These are phyloP conservation scores for Heliosperma pusillum DNA, from an alignment of 148 eudicot genomes.

Conservation along the genomic window DNA sequence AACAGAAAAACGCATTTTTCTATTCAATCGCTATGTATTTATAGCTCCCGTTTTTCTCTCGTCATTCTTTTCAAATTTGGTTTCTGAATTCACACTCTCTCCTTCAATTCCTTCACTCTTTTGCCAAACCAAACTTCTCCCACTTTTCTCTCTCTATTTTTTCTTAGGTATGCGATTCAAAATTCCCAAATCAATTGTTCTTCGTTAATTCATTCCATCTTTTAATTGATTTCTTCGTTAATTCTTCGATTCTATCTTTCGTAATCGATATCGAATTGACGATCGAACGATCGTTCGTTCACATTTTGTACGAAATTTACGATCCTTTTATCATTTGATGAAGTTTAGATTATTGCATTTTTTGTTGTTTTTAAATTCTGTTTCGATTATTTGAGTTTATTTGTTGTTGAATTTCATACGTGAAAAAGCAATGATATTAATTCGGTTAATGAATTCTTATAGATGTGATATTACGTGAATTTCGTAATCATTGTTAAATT, in stretches of 20 bases:
- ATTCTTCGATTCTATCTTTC: not conserved
- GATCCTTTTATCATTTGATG: not conserved
- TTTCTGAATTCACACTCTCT: not conserved
- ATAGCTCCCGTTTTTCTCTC: not conserved
- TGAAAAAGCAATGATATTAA: not conserved
- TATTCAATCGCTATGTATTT: too few species aligned
- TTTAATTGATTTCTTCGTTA: too few species aligned
- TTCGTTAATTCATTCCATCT: not conserved
- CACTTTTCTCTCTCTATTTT: not conserved
- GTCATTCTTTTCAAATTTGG: not conserved
- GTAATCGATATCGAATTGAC: not conserved
- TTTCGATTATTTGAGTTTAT: not conserved
- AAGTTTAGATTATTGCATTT: not conserved
- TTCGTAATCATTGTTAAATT: not conserved
- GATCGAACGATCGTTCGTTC: not conserved
- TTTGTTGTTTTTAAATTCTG: not conserved
- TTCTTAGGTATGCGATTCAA: not conserved
- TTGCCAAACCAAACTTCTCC: not conserved
- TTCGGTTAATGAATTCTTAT: not conserved
- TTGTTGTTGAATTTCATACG: too few species aligned
- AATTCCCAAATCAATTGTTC: not conserved
- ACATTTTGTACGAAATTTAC: not conserved
- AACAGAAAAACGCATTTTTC: not conserved
- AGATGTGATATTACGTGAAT: too few species aligned
- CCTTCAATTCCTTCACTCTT: not conserved